These are phyloP conservation scores for Penicillium psychrosexuale DNA, from an alignment of 2,329 filamentous ascomycete genomes.

Conservation along the genomic window DNA sequence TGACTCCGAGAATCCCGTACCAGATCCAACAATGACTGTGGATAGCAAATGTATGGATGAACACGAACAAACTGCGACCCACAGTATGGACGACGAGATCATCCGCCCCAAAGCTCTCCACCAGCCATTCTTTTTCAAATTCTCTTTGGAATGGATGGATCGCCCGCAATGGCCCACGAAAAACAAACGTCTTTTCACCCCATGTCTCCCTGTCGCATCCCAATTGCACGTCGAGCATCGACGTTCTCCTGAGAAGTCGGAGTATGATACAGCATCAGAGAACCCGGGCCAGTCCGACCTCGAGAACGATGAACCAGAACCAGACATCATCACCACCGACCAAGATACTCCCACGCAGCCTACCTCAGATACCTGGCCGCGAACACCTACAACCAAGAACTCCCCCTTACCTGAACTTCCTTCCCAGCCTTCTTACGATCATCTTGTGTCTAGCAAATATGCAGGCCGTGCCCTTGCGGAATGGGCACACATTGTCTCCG, in stretches of 20 bases:
- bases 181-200: conserved; percentile 54
- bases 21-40: conserved; percentile 25
- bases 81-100: conserved; percentile 26
- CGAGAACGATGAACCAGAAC: conserved; percentile 14
- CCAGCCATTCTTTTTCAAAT: conserved; percentile 62
- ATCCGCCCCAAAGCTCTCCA: conserved; percentile 44
- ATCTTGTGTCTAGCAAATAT: conserved; percentile 52
- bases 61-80: conserved; percentile 22
- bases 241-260: conserved; percentile 25
- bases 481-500: conserved; percentile 60
- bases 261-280: conserved; percentile 27
- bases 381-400: conserved; percentile 17
- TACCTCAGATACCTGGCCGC: conserved; percentile 6
- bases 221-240: conserved; percentile 51
- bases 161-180: conserved; percentile 50
- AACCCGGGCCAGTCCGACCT: conserved; percentile 18
- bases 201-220: conserved; percentile 56
- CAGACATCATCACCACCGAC: conserved; percentile 3
- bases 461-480: conserved; percentile 63
- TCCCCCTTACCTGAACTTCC: conserved; percentile 18
- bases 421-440: conserved; percentile 27
- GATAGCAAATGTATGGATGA: conserved; percentile 30
- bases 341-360: conserved; percentile 11
- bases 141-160: conserved; percentile 64
- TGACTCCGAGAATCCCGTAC: conserved; percentile 30